Base-by-base conservation (phyloP, 805 yeast species). In the Cyberlindnera samutprakarnensis region DNA sequence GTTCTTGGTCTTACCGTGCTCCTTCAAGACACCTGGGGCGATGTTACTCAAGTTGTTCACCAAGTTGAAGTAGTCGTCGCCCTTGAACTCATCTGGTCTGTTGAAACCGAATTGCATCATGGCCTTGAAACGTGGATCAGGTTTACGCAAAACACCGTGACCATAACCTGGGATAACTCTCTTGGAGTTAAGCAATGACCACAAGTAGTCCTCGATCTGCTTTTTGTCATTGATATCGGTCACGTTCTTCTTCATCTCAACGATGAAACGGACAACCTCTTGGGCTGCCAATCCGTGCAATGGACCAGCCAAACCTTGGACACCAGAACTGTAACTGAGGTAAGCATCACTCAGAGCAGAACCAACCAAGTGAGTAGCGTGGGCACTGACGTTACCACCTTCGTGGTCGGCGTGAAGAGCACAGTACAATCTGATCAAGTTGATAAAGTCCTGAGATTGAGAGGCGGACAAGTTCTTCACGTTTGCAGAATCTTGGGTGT, bases 151-250 rank as follows among this genome's bases (percentile, higher is more conserved):
- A 32, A 82, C 92, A 34, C 92, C 92, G 58, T 82, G 94, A 29
- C 94, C 94, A 64, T 83, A 83, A 40, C 94, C 94, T 41, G 94
- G 94, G 42, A 82, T 77, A 39, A 82, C 92, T 51, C 87, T 71
- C 40, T 84, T 84, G 28, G 77, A 64, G 57, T 78, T 74, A 44
- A 82, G 68, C 32, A 80, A 62, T 25, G 67, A 66, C 92, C 92
- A 81, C 49, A 82, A 62, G 65, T 77, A 75, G 44, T 67, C 64
- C 58, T 72, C 76, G 43, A 82, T 77, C 49, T 72, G 69, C 36
- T 56, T 66, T 43, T 64, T 58, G 22, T 42, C 32, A 17, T 39
- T 26, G 21, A 47, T 39, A 14, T 48, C 48, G 1, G 52, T 42
- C 42, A 70, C 57, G 43, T 66, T 66, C 17, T 56, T 59, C 57